Evolutionary conservation across 495 filamentous ascomycete genomes (phyloP), one percentile per base, ranked within the genome.

Genomic region (Lophium mytilinum): DNA sequence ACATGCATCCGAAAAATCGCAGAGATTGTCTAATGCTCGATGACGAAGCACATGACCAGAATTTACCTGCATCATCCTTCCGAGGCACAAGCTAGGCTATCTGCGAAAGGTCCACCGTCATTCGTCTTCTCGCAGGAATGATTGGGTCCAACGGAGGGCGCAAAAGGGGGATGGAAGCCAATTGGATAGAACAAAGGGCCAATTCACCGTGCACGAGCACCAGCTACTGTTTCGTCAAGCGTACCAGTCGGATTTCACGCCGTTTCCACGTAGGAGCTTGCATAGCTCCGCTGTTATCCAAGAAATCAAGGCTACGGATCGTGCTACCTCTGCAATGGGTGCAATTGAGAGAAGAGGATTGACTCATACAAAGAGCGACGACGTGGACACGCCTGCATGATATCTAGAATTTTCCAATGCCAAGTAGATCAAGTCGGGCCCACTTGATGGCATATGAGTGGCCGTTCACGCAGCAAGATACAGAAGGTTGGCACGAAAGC

Each of bases 201-300:
- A 30, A 30, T 30, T 30, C 24, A 30, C 24, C 24, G 24, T 30
- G 6, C 24, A 2, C 24, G 24, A 30, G 24, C 24, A 30, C 24
- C 24, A 30, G 24, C 24, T 48, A 9, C 21, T 30, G 45, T 48
- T 48, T 48, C 45, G 33, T 48, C 45, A 19, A 48, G 21, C 45
- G 45, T 48, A 24, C 45, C 50, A 63, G 56, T 50, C 56, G 60
- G 55, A 58, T 21, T 17, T 14, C 40, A 24, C 56, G 52, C 61
- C 61, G 61, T 52, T 63, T 55, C 55, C 56, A 40, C 61, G 48
- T 55, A 56, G 39, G 17, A 41, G 9, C 11, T 14, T 41, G 39
- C 30, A n/a, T 18, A 40, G 54, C 43, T 58, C 61, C 61, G 56
- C 45, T 59, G 42, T 40, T 9, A 14, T 7, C 19, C 15, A 48